Evolutionary conservation across 306 rosid species (phyloP), one percentile per base, ranked within the genome.

Genomic region (Benincasa hispida): DNA sequence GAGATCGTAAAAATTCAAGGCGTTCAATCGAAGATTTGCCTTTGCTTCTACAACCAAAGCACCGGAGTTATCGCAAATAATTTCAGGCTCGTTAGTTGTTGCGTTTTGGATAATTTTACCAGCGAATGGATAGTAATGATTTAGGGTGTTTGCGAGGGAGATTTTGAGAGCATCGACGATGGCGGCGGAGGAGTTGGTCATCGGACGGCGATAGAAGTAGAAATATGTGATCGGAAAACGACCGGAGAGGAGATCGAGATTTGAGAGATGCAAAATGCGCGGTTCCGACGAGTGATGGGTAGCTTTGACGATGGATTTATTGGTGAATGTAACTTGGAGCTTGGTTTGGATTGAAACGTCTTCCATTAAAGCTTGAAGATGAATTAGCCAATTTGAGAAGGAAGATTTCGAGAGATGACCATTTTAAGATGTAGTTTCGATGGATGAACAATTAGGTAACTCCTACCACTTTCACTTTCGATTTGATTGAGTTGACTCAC

Each of bases 171-270:
- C 12, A 41, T 88, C 84, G 60, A 78, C 74, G 48, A 86, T 77
- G 65, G 82, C 66, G 42, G 68, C 35, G 45, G 56, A 37, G 70
- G 34, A 15, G 56, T 21, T 8, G 5, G 32, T 4, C 45, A 32
- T 58, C 57, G 34, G 72, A 59, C 89, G 84, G 45, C 37, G 37
- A 80, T 86, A 93, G 87, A 93, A 91, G 79, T 93, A 91, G 56
- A 93, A 80, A 81, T 93, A 93, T 7, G 96, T 87, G 32, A 93
- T 84, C 2, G 97, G 98, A 82, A 89, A 93, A 59, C 96, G 97
- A 58, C 97, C 97, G 6, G 92, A 93, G 81, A 91, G 98, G 10
- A 91, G 83, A 79, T 91, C 97, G 78, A 93, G 92, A 76, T 91
- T 92, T 58, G 98, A 88, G 50, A 92, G 96, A 30, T 80, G 67